Conservation (phyloP, 2,329 filamentous ascomycete genomes). For the Diaporthe helianthi region DNA sequence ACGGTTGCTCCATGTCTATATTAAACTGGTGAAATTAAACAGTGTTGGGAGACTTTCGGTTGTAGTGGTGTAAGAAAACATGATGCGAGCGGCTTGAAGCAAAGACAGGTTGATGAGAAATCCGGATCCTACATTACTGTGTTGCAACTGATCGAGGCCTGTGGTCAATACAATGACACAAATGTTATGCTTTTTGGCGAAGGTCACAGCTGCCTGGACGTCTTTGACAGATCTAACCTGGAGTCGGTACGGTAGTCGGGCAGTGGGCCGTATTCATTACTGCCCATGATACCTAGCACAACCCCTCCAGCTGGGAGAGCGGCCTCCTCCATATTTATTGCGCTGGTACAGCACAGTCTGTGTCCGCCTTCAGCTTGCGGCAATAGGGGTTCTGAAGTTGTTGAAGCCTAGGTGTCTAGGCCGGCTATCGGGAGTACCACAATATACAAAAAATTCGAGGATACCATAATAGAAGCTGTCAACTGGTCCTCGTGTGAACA, state of each 20-base stretch:
- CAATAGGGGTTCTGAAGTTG: neutral
- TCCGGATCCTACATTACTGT: slow-evolving; percentile 2
- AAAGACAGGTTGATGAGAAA: neutral
- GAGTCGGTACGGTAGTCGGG: slow-evolving; percentile 3
- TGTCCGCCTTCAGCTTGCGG: slow-evolving; percentile 2
- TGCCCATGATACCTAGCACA: neutral
- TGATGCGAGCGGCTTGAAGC: neutral
- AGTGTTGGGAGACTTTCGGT: neutral
- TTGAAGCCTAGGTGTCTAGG: neutral
- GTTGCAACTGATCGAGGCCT: neutral
- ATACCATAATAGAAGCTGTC: neutral
- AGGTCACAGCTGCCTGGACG: neutral
- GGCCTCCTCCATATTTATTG: slow-evolving; percentile 8
- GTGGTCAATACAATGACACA: neutral
- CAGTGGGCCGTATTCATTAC: neutral
- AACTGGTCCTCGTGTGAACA: neutral
- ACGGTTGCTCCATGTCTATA: neutral
- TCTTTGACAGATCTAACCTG: neutral
- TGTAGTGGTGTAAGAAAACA: neutral
- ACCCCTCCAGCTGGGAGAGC: neutral
- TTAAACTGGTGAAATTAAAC: neutral
- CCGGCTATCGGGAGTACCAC: neutral
- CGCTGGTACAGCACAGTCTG: neutral
- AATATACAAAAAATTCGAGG: neutral
- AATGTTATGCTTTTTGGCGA: neutral